Conservation (phyloP, 805 yeast genomes). For the Candida dajiaensis region DNA sequence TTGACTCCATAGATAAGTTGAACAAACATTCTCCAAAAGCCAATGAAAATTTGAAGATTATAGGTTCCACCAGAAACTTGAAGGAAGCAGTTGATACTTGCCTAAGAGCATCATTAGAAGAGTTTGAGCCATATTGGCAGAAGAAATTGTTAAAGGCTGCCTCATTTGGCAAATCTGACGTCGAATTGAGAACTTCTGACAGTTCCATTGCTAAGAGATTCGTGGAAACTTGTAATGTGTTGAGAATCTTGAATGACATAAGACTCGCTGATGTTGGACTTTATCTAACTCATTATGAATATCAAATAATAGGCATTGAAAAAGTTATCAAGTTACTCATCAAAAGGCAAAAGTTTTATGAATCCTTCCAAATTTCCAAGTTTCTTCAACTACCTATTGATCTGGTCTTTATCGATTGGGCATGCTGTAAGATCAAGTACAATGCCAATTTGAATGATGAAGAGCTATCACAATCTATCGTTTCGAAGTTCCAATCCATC, state of each 20-base stretch:
- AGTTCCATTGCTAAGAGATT: slow-evolving; percentile 42
- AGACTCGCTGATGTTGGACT: slow-evolving; percentile 62
- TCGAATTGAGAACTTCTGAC: slow-evolving; percentile 30
- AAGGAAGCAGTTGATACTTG: slow-evolving; percentile 63
- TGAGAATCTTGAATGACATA: slow-evolving; percentile 67
- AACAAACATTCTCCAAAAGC: slow-evolving; percentile 72
- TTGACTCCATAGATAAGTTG: slow-evolving; percentile 71
- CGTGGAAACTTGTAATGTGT: slow-evolving; percentile 51
- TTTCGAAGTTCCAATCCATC: slow-evolving; percentile 35
- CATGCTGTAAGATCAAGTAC: slow-evolving; percentile 56
- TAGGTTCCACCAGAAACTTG: slow-evolving; percentile 40
- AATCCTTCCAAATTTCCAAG: slow-evolving; percentile 58
- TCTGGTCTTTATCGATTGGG: slow-evolving; percentile 72
- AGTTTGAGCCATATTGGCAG: slow-evolving; percentile 75
- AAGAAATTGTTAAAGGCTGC: slow-evolving; percentile 77
- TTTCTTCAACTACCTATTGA: slow-evolving; percentile 42
- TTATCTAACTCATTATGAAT: slow-evolving; percentile 56
- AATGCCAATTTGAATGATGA: slow-evolving; percentile 53
- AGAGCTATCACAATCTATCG: slow-evolving; percentile 45
- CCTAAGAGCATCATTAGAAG: slow-evolving; percentile 68
- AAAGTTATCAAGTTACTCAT: slow-evolving; percentile 51
- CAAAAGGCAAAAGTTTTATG: slow-evolving; percentile 49
- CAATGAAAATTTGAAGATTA: slow-evolving; percentile 60
- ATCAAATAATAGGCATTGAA: slow-evolving; percentile 46
- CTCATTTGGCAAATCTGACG: slow-evolving; percentile 68